phyloP scores from a whole-genome alignment of 768 basidiomycete genomes.

The Psilocybe cubensis region DNA sequence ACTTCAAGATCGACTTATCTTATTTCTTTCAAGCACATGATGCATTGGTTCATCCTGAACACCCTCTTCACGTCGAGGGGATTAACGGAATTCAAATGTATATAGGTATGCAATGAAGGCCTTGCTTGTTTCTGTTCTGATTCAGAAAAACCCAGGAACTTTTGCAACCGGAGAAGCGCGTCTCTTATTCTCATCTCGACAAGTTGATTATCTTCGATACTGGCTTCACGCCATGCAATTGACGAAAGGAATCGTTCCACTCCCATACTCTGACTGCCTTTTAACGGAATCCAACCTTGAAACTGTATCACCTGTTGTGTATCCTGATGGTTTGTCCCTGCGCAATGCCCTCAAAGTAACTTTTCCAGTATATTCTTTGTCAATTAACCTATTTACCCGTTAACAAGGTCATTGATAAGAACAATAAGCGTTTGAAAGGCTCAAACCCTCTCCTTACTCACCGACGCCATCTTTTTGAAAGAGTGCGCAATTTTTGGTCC shows the following conservation, averaged over 20 bases:
- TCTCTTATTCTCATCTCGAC: conserved; percentile 81
- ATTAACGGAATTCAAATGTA: conserved; percentile 72
- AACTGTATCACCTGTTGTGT: conserved; percentile 60
- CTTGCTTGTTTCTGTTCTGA: not conserved
- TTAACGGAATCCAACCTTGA: conserved; percentile 61
- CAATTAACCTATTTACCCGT: not conserved
- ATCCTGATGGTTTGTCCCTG: conserved; percentile 55
- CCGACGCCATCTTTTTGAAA: conserved; percentile 70
- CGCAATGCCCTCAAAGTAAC: conserved; percentile 63
- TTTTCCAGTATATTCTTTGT: not conserved
- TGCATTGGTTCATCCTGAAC: conserved; percentile 67
- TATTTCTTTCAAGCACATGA: conserved; percentile 53
- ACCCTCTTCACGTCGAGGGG: conserved; percentile 70
- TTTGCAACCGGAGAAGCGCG: conserved; percentile 74
- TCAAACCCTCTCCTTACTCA: conserved; percentile 55
- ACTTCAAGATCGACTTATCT: not conserved
- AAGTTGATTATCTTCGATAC: conserved; percentile 85
- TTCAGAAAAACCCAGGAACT: conserved; percentile 50
- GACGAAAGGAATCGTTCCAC: conserved; percentile 63
- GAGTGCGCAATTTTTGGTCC: conserved; percentile 63
- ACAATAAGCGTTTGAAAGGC: conserved; percentile 77
- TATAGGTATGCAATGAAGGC: conserved; percentile 50
- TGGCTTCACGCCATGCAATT: conserved; percentile 79
- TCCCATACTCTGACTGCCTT: conserved; percentile 81
- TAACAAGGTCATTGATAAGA: conserved; percentile 72